Conservation (phyloP, 352 stramenopile species). For the Phytopythium montanum region DNA sequence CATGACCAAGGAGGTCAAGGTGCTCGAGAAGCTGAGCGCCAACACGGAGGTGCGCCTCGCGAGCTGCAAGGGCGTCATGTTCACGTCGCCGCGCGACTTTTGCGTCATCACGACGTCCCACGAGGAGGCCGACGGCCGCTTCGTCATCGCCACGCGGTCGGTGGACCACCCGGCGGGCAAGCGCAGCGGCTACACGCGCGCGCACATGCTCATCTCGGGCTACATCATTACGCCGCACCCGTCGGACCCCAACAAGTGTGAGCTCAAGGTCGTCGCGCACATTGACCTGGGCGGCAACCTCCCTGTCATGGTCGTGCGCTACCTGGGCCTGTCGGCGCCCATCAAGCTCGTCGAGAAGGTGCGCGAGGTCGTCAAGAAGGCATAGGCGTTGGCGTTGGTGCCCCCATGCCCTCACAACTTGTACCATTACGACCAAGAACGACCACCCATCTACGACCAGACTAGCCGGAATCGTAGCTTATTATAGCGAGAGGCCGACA, state of each 20-base stretch:
- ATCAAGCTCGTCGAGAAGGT: slow-evolving; percentile 87
- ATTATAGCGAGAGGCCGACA: neutral
- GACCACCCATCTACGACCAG: neutral
- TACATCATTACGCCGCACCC: slow-evolving; percentile 67
- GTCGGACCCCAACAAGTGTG: slow-evolving; percentile 57
- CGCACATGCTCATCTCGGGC: slow-evolving; percentile 50
- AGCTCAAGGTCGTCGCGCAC: slow-evolving; percentile 67
- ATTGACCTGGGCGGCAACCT: slow-evolving; percentile 76
- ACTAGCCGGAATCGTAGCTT: neutral
- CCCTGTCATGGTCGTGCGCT: slow-evolving; percentile 65
- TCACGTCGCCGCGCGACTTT: slow-evolving; percentile 72
- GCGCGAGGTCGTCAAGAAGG: slow-evolving; percentile 26
- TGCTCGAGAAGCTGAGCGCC: slow-evolving; percentile 60
- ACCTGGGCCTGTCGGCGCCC: slow-evolving; percentile 66
- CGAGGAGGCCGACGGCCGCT: slow-evolving; percentile 39
- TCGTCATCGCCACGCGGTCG: slow-evolving; percentile 69
- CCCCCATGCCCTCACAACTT: neutral
- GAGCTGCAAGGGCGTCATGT: slow-evolving; percentile 69
- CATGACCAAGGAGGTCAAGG: slow-evolving; percentile 69
- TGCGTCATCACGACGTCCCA: slow-evolving; percentile 59
- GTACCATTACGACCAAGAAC: neutral
- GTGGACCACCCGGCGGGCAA: slow-evolving; percentile 50
- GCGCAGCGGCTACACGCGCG: slow-evolving; percentile 46
- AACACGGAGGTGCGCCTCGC: slow-evolving; percentile 60
- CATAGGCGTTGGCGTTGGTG: slow-evolving; percentile 13